Base-by-base conservation (phyloP, 2,329 filamentous ascomycete genomes). In the Microdochium trichocladiopsis region DNA sequence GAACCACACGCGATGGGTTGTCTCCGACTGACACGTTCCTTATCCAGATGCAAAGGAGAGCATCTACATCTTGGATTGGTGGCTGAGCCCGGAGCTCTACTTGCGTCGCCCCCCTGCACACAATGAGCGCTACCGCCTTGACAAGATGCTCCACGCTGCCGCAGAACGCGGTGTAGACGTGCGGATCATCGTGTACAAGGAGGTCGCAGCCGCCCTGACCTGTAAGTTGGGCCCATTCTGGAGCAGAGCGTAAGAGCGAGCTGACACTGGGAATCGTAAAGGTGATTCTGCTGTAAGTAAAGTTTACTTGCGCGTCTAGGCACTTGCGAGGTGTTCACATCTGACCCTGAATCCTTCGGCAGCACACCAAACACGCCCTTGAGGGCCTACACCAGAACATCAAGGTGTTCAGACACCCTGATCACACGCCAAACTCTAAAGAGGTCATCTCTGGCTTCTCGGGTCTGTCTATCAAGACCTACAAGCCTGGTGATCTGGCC, bases 121-220 rank as follows among this genome's bases (percentile, higher is more conserved):
- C 64, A 91, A 95, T 69, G 86, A 95, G 66, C 77, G 87, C 60
- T 96, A 95, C 66, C 84, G 91, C 5, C 73, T 96, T 37, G 91
- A 96, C 69, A 81, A 84, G 49, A 85, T 95, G 84, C 80, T 96
- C 48, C 79, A 87, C 61, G 85, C 85, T 51, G 91, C 90, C 9
- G 90, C 92, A 24, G 80, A 93, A 69, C 82, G 91, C 45, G 92
- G 91, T 43, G 91, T 96, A 47, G 83, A 87, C 60, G 77, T 96
- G 60, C 87, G 92, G 60, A 78, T 95, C 50, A 91, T 96, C 51
- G 89, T 96, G 11, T 96, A 96, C 73, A 96, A 95, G 71, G 92
- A 96, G 70, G 88, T 93, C 8, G 83, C 87, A 3, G 86, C 90
- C 62, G 88, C 90, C 37, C 71, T 95, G 62, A 91, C 88, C 41